Base-by-base conservation (phyloP, 495 filamentous ascomycete genomes). In the Chaetomium tenue region DNA sequence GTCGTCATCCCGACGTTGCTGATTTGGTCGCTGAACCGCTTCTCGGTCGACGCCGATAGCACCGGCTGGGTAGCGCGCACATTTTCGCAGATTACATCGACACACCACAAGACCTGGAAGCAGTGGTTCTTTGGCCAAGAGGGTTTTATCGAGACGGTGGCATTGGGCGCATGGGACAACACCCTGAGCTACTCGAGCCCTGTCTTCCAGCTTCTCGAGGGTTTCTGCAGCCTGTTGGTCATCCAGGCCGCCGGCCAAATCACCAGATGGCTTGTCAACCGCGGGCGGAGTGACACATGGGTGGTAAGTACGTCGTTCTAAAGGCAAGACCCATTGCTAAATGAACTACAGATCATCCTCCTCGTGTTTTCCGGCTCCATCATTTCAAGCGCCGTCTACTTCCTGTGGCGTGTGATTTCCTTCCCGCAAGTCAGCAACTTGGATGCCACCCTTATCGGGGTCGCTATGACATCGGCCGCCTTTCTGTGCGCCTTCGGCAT, bases 401-500 rank as follows among this genome's bases (percentile, higher is more conserved):
- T 97, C 79, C 86, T 98, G 44, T 97, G 91, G 91, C 84, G 94
- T 46, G 92, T 98, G 40, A 89, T 91, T 23, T 89, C 87, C 68
- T 98, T 98, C 78, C 93, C 93, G 3, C 89, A 92, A 59, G 91
- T 98, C 71, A 87, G 87, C 72, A 96, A 96, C 71, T 82, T 96
- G n/a, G 93, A 97, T 73, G 93, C 94, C 46, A 89, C 90, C 25
- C 80, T 98, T 26, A 97, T 98, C 61, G 94, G 94, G 37, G 90
- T 90, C 40, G 89, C 92, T 20, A 87, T 98, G 68, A 94, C 92
- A 25, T 94, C 91, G 63, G 92, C 91, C 26, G 85, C 96, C 53
- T 95, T 97, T 72, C 80, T 98, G 37, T 92, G 92, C 71, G 90
- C 90, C 15, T 97, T 91, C 86, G 94, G 94, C 44, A 98, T 97